Percentiles rank a stretch among this genome's conserved stretches.
phyloP scores from a whole-genome alignment of 495 filamentous ascomycete genomes.

The Penicillium ucsense region DNA sequence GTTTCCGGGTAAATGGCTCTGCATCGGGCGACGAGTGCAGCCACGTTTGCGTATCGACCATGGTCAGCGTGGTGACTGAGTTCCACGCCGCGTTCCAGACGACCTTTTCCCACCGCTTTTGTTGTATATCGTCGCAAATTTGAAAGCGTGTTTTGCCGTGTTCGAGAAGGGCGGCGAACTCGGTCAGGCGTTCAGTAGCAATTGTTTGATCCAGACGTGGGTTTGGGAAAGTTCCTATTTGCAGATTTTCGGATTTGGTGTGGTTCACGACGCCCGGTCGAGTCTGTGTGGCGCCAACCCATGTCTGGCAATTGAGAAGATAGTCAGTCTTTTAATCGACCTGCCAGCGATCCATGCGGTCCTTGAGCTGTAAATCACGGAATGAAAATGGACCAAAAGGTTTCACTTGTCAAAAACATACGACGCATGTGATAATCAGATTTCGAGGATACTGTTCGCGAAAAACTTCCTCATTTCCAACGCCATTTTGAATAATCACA shows the following conservation, averaged over 20 bases:
- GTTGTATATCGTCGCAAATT: slow-evolving; percentile 34
- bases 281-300: slow-evolving; percentile 41
- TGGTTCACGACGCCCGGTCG: slow-evolving; percentile 36
- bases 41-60: slow-evolving; percentile 41
- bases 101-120: slow-evolving; percentile 43
- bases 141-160: slow-evolving; percentile 30
- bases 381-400: too few relatives aligned
- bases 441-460: slow-evolving; percentile 42
- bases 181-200: slow-evolving; percentile 24
- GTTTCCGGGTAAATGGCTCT: slow-evolving; percentile 26
- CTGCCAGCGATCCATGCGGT: too few relatives aligned
- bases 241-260: slow-evolving; percentile 36
- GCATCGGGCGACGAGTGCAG: slow-evolving; percentile 33
- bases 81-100: slow-evolving; percentile 50
- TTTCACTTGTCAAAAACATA: slow-evolving; percentile 3
- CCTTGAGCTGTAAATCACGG: too few relatives aligned
- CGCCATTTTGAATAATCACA: slow-evolving; percentile 62
- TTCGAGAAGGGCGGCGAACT: slow-evolving; percentile 28
- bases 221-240: slow-evolving; percentile 39
- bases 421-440: slow-evolving; percentile 51
- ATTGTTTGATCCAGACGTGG: slow-evolving; percentile 4
- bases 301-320: slow-evolving; percentile 21
- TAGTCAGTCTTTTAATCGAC: neutral
- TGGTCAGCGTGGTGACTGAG: slow-evolving; percentile 39
- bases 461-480: slow-evolving; percentile 59